Evolutionary conservation across 805 yeast species (phyloP).

Genomic region (Candida ascalaphidarum): DNA sequence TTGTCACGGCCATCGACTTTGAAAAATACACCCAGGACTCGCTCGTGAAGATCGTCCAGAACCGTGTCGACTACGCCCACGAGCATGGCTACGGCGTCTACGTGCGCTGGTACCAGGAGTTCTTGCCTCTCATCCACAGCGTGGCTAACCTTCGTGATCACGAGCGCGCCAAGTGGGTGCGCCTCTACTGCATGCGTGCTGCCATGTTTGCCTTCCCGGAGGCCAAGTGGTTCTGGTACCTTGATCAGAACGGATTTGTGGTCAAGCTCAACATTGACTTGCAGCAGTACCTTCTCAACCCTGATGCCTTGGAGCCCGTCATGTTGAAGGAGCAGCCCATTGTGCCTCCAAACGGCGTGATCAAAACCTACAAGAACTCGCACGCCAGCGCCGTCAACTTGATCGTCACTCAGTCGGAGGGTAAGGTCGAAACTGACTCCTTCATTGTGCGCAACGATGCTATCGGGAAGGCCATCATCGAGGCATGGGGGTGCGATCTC

Average conservation of each 20-base stretch:
- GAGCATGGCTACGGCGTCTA: conserved; percentile 75
- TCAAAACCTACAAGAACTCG: conserved; percentile 58
- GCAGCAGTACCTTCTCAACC: conserved; percentile 48
- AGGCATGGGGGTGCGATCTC: conserved; percentile 69
- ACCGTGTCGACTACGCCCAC: conserved; percentile 83
- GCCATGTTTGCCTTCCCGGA: conserved; percentile 93
- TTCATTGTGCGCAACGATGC: conserved; percentile 64
- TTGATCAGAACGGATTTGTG: conserved; percentile 71
- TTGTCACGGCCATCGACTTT: conserved; percentile 76
- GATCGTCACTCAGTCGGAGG: conserved; percentile 61
- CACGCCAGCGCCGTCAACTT: conserved; percentile 48
- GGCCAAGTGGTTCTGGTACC: conserved; percentile 85
- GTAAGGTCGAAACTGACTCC: conserved; percentile 57
- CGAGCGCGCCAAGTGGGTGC: conserved; percentile 53
- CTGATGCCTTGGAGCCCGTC: conserved; percentile 52
- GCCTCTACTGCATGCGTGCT: conserved; percentile 58
- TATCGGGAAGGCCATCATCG: conserved; percentile 62
- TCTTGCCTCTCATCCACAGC: conserved; percentile 48
- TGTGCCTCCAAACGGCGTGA: conserved; percentile 57
- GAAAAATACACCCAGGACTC: conserved; percentile 53
- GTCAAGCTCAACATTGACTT: conserved; percentile 63
- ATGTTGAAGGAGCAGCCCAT: conserved; percentile 67
- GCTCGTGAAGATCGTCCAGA: conserved; percentile 66
- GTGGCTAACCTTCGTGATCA: conserved; percentile 29
- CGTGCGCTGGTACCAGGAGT: conserved; percentile 81